Conservation (phyloP, 2,329 filamentous ascomycete species). For the Penicillium sp. region DNA sequence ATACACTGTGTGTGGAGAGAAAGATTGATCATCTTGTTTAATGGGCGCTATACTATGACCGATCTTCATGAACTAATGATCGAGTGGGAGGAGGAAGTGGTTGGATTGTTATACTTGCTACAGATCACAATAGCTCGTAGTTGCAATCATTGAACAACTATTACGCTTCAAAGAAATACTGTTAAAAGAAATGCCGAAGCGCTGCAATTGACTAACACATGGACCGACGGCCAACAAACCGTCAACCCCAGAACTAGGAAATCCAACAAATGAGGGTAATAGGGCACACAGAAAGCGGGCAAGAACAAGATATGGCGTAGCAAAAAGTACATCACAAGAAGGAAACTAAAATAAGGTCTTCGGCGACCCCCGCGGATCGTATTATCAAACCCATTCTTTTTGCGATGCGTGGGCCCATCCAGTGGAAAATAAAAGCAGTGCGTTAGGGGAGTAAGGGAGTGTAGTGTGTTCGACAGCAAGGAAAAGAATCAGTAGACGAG, state of each 20-base stretch:
- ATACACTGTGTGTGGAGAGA: no score
- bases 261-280: constrained; percentile 25
- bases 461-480: constrained; percentile 17
- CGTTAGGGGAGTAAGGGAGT: constrained; percentile 22
- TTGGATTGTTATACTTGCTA: no score
- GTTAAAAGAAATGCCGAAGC: constrained; percentile 19
- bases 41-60: no score
- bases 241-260: constrained; percentile 12
- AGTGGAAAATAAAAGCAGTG: constrained; percentile 19
- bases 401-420: constrained; percentile 25
- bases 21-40: no score
- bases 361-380: constrained; percentile 19
- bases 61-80: no score
- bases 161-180: no score
- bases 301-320: constrained; percentile 27
- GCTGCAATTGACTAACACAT: constrained; percentile 27
- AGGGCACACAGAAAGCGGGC: constrained; percentile 26
- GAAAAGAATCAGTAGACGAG: constrained; percentile 16
- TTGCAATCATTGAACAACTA: no score
- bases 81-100: no score
- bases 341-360: constrained; percentile 14
- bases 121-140: no score
- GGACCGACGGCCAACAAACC: constrained; percentile 15
- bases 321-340: constrained; percentile 30
- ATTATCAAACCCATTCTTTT: constrained; percentile 25